These are phyloP conservation scores for Podospora bellae-mahoneyi DNA, from an alignment of 495 filamentous ascomycete species.

Conservation along the genomic window DNA sequence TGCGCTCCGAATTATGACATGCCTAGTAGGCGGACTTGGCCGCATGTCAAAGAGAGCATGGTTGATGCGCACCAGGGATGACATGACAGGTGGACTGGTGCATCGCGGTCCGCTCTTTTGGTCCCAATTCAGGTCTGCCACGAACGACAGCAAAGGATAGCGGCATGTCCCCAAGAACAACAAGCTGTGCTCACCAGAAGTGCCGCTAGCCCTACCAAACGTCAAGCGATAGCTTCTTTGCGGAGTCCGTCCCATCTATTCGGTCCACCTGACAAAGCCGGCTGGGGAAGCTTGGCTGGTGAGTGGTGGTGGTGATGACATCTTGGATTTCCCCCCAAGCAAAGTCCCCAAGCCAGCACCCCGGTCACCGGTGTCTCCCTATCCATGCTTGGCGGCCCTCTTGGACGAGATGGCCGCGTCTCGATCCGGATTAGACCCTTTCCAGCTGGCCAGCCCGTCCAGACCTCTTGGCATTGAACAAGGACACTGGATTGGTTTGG, in stretches of 20 bases:
- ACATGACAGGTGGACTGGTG: background rate
- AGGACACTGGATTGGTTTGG: background rate
- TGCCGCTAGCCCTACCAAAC: too few relatives aligned
- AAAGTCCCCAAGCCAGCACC: constrained; percentile 5
- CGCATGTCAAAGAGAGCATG: background rate
- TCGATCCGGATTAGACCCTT: constrained; percentile 27
- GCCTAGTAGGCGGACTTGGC: background rate
- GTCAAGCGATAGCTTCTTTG: too few relatives aligned
- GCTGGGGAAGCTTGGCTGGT: background rate
- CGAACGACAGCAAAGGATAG: background rate
- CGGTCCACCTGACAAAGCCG: background rate
- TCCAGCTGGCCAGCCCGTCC: constrained; percentile 13
- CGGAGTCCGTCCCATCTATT: background rate
- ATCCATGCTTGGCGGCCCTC: constrained; percentile 28
- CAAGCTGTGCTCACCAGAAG: too few relatives aligned
- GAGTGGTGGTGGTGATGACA: background rate
- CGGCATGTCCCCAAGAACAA: too few relatives aligned
- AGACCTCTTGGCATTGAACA: constrained; percentile 8
- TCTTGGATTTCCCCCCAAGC: background rate
- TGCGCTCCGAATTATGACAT: background rate
- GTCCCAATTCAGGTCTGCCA: background rate
- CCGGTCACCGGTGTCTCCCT: constrained; percentile 30
- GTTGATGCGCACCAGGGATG: constrained; percentile 6
- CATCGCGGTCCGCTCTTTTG: background rate
- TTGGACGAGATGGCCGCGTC: constrained; percentile 15